phyloP scores from a whole-genome alignment of 2,329 filamentous ascomycete species.

The Botrytis elliptica region DNA sequence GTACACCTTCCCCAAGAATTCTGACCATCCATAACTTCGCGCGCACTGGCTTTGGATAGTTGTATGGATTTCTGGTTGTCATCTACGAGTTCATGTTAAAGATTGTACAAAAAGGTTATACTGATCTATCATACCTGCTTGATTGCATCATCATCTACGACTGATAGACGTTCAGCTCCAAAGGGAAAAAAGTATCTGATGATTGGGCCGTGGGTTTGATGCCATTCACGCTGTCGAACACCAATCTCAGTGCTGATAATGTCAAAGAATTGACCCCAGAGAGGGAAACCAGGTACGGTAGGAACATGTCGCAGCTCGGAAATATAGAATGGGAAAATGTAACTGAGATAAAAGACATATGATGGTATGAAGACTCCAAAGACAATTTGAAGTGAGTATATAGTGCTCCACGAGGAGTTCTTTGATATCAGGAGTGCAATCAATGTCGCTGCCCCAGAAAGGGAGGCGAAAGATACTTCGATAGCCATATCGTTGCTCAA shows the following conservation, averaged over 20 bases:
- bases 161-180: slow-evolving; percentile 45
- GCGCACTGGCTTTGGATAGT: slow-evolving; percentile 47
- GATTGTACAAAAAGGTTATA: no score
- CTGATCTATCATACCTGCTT: slow-evolving; percentile 29
- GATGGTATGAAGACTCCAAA: slow-evolving; percentile 31
- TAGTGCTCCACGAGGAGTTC: slow-evolving; percentile 23
- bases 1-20: slow-evolving; percentile 67
- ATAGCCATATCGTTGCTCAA: slow-evolving; percentile 13
- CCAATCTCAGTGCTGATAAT: slow-evolving; percentile 46
- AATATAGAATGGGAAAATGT: slow-evolving; percentile 45
- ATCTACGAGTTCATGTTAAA: slow-evolving; percentile 37
- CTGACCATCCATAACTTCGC: slow-evolving; percentile 57
- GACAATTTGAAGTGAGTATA: slow-evolving; percentile 24
- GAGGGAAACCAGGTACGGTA: slow-evolving; percentile 44
- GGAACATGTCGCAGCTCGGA: slow-evolving; percentile 46
- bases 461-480: slow-evolving; percentile 11
- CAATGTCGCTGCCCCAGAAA: slow-evolving; percentile 14
- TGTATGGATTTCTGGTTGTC: slow-evolving; percentile 52
- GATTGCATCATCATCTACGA: slow-evolving; percentile 46
- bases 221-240: slow-evolving; percentile 45
- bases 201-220: slow-evolving; percentile 44
- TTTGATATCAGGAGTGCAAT: slow-evolving; percentile 28
- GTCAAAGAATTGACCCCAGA: slow-evolving; percentile 46
- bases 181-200: slow-evolving; percentile 49
- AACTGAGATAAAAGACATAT: slow-evolving; percentile 42